Conservation (phyloP, 2,329 filamentous ascomycete genomes). For the Ampelomyces quisqualis region DNA sequence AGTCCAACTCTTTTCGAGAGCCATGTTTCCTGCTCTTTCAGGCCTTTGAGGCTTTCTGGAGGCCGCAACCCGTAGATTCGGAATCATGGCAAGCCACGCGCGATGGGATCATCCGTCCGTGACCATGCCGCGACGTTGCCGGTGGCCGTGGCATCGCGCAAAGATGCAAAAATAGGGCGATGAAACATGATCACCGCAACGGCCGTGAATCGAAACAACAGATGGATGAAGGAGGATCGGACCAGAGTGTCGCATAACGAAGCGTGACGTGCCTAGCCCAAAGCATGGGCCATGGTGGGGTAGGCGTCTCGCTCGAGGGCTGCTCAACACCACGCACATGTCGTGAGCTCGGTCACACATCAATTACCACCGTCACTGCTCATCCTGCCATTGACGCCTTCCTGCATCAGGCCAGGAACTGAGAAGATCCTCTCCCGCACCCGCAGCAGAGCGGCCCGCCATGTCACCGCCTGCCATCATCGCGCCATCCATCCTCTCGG, state of each 20-base stretch:
- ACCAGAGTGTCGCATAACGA: conserved; percentile 21
- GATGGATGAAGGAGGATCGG: conserved; percentile 14
- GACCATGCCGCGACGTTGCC: conserved; percentile 4
- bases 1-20: conserved; percentile 3
- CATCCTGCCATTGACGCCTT: conserved; percentile 20
- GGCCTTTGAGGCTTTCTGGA: neutral
- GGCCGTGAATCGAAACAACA: conserved; percentile 11
- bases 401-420: conserved; percentile 8
- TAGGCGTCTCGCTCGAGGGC: conserved; percentile 24
- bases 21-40: neutral
- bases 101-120: conserved; percentile 2
- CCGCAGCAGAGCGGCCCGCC: conserved; percentile 32
- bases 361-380: conserved; percentile 23
- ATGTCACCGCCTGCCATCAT: conserved; percentile 95
- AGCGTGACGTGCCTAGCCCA: conserved; percentile 21
- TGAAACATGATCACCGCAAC: conserved; percentile 1
- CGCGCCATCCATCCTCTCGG: conserved; percentile 95
- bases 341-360: conserved; percentile 30
- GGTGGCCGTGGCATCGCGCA: too few species aligned
- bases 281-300: conserved; percentile 19
- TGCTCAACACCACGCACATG: conserved; percentile 38
- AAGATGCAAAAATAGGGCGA: conserved; percentile 1
- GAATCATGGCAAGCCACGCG: conserved; percentile 6
- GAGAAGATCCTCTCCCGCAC: conserved; percentile 7
- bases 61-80: conserved; percentile 1